Evolutionary conservation across 228 moss, liverwort and hornwort species (phyloP), one percentile per base, ranked within the genome.

Genomic region (Sphagnum fallax): DNA sequence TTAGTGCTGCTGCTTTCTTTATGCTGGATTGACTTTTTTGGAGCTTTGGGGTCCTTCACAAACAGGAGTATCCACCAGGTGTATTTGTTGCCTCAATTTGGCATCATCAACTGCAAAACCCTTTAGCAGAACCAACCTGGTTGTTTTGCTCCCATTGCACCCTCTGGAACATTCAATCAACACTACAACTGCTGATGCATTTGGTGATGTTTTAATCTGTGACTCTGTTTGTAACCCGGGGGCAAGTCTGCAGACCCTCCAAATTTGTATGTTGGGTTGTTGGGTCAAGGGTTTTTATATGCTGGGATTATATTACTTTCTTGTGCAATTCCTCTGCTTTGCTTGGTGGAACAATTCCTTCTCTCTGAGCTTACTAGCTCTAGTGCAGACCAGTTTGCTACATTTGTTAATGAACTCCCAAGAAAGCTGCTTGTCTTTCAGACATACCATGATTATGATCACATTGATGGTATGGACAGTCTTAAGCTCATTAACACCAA

Each of bases 361-460:
- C 32, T 32, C 32, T 32, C 32, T 32, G 32, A 32, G 3, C 32
- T 32, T 32, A 2, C 32, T 32, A 32, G 32, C 64, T 65, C 80
- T 82, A 83, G 78, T 83, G 88, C 89, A 82, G 86, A 89, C 81
- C 95, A 96, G 92, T 86, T 96, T 83, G 81, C 85, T 61, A 72
- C 84, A 77, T 80, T 96, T 77, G 81, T 92, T 66, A 89, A 84
- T 53, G 78, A 89, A 67, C 82, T 96, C 71, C 92, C 92, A 61
- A 91, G 74, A 76, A 91, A 83, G 80, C 87, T 96, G 67, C 65
- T 96, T 59, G 84, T 96, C 18, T 96, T 96, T 75, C 60, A 92
- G 66, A 96, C 92, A 13, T 92, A 96, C 73, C 96, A 96, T 75
- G 91, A 96, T 66, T 67, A 72, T 62, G 96, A 96, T 82, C 96